These are phyloP conservation scores for Hyaloscypha variabilis DNA, from an alignment of 495 filamentous ascomycete genomes.

Conservation along the genomic window DNA sequence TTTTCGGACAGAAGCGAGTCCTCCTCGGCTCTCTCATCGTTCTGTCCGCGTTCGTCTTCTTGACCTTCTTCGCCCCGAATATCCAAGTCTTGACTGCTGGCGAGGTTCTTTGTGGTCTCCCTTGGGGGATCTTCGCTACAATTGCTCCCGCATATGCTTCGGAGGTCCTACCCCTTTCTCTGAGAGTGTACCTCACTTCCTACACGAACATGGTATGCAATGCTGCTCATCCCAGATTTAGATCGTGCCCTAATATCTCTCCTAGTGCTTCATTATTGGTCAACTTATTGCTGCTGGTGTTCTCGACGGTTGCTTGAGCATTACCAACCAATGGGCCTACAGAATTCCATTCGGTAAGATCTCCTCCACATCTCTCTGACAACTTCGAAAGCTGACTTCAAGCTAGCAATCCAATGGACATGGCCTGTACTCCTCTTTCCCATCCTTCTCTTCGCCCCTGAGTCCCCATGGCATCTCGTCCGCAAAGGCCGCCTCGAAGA, in stretches of 20 bases:
- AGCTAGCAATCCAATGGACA: constrained; percentile 51
- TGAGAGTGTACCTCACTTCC: constrained; percentile 22
- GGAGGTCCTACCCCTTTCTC: constrained; percentile 20
- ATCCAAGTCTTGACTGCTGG: constrained; percentile 62
- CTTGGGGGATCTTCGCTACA: constrained; percentile 67
- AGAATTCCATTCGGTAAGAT: constrained; percentile 49
- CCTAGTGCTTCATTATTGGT: constrained; percentile 63
- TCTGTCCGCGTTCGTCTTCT: constrained; percentile 52
- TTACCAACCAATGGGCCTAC: constrained; percentile 50
- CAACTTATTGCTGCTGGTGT: constrained; percentile 62
- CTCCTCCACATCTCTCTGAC: neutral
- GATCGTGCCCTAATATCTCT: neutral
- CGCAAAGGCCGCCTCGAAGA: constrained; percentile 54
- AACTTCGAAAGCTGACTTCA: neutral
- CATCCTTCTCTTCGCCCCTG: constrained; percentile 43
- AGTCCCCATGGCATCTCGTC: constrained; percentile 56
- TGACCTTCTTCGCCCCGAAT: constrained; percentile 62
- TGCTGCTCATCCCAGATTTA: too few species aligned
- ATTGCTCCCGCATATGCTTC: constrained; percentile 51
- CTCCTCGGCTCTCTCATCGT: constrained; percentile 59
- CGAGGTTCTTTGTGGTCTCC: constrained; percentile 71
- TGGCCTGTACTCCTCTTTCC: constrained; percentile 53
- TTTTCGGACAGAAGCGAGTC: constrained; percentile 52
- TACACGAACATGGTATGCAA: constrained; percentile 49
- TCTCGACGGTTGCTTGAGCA: constrained; percentile 39